phyloP scores from a whole-genome alignment of 805 yeast species.

The Wickerhamiella bombiphila region DNA sequence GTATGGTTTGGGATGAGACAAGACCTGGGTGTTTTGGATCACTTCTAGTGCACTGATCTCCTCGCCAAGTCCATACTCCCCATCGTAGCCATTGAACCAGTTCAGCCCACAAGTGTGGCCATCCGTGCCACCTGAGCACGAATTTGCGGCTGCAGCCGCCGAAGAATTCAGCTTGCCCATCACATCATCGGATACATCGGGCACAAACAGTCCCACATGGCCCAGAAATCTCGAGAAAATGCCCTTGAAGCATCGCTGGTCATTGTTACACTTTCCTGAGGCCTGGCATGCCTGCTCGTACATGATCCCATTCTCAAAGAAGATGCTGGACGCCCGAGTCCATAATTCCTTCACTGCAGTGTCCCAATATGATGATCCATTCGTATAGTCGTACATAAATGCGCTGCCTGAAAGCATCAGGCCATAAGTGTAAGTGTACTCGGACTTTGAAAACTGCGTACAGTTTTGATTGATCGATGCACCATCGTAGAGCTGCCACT shows the following conservation, averaged over 20 bases:
- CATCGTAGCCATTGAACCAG: slow-evolving; percentile 58
- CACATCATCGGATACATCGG: slow-evolving; percentile 36
- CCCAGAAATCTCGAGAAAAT: slow-evolving; percentile 53
- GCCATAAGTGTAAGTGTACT: slow-evolving; percentile 69
- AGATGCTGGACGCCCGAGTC: slow-evolving; percentile 28
- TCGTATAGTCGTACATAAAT: slow-evolving; percentile 47
- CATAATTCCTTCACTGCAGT: slow-evolving; percentile 37
- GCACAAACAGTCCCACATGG: slow-evolving; percentile 45
- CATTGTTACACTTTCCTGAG: slow-evolving; percentile 40
- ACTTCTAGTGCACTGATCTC: slow-evolving; percentile 67
- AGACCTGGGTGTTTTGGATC: slow-evolving; percentile 32
- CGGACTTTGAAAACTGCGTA: slow-evolving; percentile 33
- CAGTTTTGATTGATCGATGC: slow-evolving; percentile 37
- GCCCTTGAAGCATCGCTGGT: slow-evolving; percentile 64
- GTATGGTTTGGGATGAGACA: slow-evolving; percentile 38
- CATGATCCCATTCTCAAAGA: slow-evolving; percentile 43
- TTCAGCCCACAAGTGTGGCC: slow-evolving; percentile 69
- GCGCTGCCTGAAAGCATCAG: slow-evolving; percentile 56
- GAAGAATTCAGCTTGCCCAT: slow-evolving; percentile 34
- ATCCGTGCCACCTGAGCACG: slow-evolving; percentile 72
- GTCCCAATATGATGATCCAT: slow-evolving; percentile 42
- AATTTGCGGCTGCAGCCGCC: slow-evolving; percentile 56
- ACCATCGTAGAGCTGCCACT: slow-evolving; percentile 53
- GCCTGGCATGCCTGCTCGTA: slow-evolving; percentile 63
- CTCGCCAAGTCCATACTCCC: slow-evolving; percentile 64